Evolutionary conservation across 164 flowering plant species (phyloP), one percentile per base, ranked within the genome.

Genomic region (Vitis riparia): DNA sequence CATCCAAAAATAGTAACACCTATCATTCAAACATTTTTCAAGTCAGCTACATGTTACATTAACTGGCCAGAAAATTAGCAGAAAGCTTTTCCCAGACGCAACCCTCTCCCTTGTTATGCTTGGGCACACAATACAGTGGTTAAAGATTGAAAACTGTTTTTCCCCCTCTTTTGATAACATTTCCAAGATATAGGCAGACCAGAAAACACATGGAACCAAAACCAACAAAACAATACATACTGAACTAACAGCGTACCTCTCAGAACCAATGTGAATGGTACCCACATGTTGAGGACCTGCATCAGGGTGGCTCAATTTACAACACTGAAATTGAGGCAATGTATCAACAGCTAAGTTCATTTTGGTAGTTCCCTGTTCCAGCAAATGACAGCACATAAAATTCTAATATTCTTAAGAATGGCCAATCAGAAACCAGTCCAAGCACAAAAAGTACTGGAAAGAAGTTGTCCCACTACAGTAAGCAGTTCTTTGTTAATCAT

Each of bases 261-360:
- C 98, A 62, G 95, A 79, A 78, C 97, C 99, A 67, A 96, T 90
- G 73, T 93, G 99, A 80, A 93, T 96, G 62, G 99, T 96, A 15
- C 98, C 99, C 68, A 84, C 68, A 81, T 93, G 99, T 75, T 93
- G 86, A 68, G 97, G 98, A 62, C 99, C 97, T 55, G 86, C 86
- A 73, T 80, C 82, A 11, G 72, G 74, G 77, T 81, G 71, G 67
- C 71, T 75, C 57, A 80, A 58, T 50, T 88, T 83, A 85, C 97
- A 93, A 74, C 93, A 85, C 12, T 73, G 64, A 68, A 95, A 95
- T 62, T 85, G 88, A 23, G 99, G 99, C 74, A 96, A 70, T 73
- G 58, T 74, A 75, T 90, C 90, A 69, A 90, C 89, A 29, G 99
- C 99, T 67, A 96, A 15, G 61, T 96, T 96, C 49, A 96, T 89